Percentiles rank a stretch among this genome's conserved stretches.
Evolutionary conservation across 192 early-diverging fungal species (phyloP).

Genomic region (Umbelopsis isabellina): DNA sequence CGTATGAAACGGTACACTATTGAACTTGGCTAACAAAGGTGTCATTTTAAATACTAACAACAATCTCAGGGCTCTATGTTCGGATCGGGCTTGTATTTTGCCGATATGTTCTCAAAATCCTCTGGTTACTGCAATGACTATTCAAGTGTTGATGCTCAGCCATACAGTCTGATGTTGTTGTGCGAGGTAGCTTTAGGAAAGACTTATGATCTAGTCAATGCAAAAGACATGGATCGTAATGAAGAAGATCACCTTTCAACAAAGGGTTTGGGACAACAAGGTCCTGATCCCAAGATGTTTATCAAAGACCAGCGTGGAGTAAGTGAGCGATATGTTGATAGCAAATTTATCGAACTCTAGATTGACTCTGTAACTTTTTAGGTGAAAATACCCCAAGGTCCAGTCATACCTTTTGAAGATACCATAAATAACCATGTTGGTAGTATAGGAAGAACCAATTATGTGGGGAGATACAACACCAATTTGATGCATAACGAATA

Average conservation of each 20-base stretch:
- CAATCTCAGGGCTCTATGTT: constrained; percentile 65
- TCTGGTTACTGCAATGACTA: constrained; percentile 68
- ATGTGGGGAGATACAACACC: not conserved
- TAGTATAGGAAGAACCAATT: not conserved
- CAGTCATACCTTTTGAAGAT: constrained; percentile 54
- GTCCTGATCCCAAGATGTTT: constrained; percentile 55
- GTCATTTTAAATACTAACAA: not conserved
- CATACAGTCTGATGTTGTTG: constrained; percentile 64
- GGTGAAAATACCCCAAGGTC: constrained; percentile 48
- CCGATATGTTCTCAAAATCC: constrained; percentile 76
- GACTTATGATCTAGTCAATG: constrained; percentile 42
- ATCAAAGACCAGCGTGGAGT: constrained; percentile 33
- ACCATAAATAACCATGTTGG: constrained; percentile 5
- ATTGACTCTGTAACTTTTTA: not conserved
- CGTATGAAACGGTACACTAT: constrained; percentile 29
- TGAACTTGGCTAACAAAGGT: not conserved
- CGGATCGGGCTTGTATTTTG: constrained; percentile 86
- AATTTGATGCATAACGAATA: constrained; percentile 76
- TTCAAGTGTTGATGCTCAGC: constrained; percentile 31
- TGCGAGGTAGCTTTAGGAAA: constrained; percentile 83
- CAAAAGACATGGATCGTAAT: constrained; percentile 48
- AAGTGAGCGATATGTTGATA: not conserved
- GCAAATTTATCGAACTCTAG: not conserved
- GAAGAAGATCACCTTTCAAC: constrained; percentile 57
- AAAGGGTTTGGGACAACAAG: constrained; percentile 62